phyloP scores from a whole-genome alignment of 225 moss, liverwort and hornwort species.

The Polytrichum formosum region DNA sequence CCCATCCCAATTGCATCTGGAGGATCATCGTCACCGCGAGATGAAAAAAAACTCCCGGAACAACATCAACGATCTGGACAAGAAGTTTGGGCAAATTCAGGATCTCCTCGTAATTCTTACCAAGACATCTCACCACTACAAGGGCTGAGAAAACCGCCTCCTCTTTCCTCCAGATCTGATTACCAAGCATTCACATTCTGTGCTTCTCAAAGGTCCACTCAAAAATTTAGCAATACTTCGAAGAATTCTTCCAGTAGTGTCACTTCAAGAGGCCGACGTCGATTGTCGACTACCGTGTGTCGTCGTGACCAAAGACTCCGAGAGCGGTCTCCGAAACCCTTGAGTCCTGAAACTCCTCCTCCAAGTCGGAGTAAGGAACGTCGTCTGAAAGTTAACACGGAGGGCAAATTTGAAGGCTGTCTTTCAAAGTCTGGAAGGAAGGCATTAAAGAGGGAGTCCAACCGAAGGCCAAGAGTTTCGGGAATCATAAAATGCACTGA shows the following conservation, averaged over 20 bases:
- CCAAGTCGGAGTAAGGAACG: not conserved
- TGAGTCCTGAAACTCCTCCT: conserved; percentile 2
- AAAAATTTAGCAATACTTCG: not conserved
- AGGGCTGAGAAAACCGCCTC: too few species aligned
- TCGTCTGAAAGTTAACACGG: not conserved
- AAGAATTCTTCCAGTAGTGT: not conserved
- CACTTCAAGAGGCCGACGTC: too few species aligned
- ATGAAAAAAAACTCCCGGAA: not conserved
- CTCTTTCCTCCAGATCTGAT: not conserved
- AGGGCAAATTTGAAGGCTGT: not conserved
- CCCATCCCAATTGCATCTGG: not conserved
- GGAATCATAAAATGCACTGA: not conserved
- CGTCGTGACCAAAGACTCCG: too few species aligned
- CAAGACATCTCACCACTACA: too few species aligned
- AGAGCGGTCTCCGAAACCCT: not conserved
- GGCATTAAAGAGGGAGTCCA: too few species aligned
- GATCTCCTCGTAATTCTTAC: too few species aligned
- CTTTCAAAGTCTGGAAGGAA: too few species aligned
- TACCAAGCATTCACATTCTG: not conserved
- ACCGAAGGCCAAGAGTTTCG: not conserved
- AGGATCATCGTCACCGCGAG: not conserved
- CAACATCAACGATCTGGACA: too few species aligned
- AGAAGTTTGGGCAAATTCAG: too few species aligned
- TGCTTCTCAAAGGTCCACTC: not conserved
- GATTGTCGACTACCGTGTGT: too few species aligned